A percentile compares a stretch with the other conserved stretches of the same genome.
These are phyloP conservation scores for Fraxinus baroniana DNA, from an alignment of 305 asterid genomes.

Conservation along the genomic window DNA sequence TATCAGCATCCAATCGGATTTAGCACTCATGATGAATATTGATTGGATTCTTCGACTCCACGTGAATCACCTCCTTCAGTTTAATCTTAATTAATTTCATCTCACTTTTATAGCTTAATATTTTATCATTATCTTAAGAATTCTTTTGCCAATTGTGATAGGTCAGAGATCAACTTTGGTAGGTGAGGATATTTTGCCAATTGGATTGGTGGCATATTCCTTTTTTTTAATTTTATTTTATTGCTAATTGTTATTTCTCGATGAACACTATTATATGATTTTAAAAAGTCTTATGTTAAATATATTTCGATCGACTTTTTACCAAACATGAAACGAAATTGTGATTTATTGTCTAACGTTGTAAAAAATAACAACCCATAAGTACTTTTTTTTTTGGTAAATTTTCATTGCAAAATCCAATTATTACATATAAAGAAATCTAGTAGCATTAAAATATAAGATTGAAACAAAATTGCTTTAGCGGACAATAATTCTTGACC, in stretches of 20 bases:
- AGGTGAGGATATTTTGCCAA: neutral
- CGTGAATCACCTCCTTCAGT: no score
- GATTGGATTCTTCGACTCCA: no score
- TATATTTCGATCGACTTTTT: neutral
- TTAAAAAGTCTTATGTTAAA: no score
- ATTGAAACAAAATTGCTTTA: neutral
- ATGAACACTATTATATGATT: neutral
- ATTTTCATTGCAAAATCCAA: conserved; percentile 1
- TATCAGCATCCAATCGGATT: neutral
- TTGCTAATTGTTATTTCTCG: neutral
- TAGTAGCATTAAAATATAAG: neutral
- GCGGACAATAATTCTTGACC: no score
- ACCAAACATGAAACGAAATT: neutral
- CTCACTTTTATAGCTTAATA: neutral
- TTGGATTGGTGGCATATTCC: neutral
- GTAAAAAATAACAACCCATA: neutral
- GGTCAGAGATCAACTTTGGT: conserved; percentile 16
- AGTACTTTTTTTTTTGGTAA: neutral
- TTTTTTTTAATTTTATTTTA: no score
- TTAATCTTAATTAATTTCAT: neutral
- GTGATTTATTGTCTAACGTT: neutral
- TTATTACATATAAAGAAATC: conserved; percentile 16
- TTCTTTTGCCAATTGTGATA: neutral
- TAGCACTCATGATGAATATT: no score
- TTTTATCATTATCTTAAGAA: neutral